Conservation (phyloP, 2,329 filamentous ascomycete species). For the Lecanoromycetidae sp. region DNA sequence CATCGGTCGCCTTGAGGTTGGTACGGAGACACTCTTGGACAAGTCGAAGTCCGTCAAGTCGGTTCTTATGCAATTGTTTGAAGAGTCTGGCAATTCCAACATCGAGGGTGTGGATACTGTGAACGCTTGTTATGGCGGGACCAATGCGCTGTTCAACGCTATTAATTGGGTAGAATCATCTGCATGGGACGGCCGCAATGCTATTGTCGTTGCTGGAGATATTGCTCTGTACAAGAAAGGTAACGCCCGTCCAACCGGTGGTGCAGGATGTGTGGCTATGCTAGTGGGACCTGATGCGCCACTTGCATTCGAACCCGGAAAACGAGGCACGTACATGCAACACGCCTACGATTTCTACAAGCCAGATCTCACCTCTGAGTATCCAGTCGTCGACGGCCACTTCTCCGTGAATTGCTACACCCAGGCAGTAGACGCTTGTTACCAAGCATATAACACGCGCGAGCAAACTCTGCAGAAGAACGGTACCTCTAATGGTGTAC, state of each 20-base stretch:
- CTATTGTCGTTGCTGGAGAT: slow-evolving; percentile 67
- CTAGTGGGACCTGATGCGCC: slow-evolving; percentile 68
- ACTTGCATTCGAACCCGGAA: slow-evolving; percentile 63
- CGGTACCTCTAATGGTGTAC: slow-evolving; percentile 36
- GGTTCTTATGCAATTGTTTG: slow-evolving; percentile 75
- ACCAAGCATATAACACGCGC: slow-evolving; percentile 66
- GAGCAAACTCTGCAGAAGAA: slow-evolving; percentile 45
- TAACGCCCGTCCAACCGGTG: slow-evolving; percentile 66
- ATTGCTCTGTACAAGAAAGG: slow-evolving; percentile 81
- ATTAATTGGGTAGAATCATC: slow-evolving; percentile 81
- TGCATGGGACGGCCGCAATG: slow-evolving; percentile 72
- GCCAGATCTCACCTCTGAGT: slow-evolving; percentile 76
- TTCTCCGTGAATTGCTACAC: slow-evolving; percentile 74
- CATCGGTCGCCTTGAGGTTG: slow-evolving; percentile 71
- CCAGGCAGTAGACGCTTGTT: slow-evolving; percentile 67
- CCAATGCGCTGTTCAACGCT: slow-evolving; percentile 71
- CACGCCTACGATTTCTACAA: slow-evolving; percentile 88
- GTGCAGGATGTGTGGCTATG: slow-evolving; percentile 67
- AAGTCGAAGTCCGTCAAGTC: slow-evolving; percentile 89
- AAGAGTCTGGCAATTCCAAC: slow-evolving; percentile 60
- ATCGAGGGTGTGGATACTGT: slow-evolving; percentile 72
- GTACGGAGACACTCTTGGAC: slow-evolving; percentile 74
- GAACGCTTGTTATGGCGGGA: slow-evolving; percentile 79
- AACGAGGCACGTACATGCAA: slow-evolving; percentile 68
- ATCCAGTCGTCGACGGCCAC: slow-evolving; percentile 74